phyloP scores from a whole-genome alignment of 2,329 filamentous ascomycete genomes.

The Fusarium multiceps region DNA sequence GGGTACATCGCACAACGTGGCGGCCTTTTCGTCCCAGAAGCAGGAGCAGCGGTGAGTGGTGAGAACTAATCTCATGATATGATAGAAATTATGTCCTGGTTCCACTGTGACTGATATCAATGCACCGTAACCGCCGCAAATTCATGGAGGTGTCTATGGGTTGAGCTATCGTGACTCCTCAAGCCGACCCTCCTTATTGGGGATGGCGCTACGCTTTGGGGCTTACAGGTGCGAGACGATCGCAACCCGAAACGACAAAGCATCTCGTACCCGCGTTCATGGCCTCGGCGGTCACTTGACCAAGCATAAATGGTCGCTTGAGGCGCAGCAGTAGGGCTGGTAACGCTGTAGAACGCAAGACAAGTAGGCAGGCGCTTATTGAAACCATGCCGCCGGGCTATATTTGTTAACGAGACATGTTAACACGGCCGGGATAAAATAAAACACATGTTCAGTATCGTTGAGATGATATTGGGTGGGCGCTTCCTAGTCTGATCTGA shows the following conservation, averaged over 20 bases:
- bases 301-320: background rate
- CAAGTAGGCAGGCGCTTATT: slow-evolving; percentile 16
- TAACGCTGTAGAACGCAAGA: background rate
- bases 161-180: background rate
- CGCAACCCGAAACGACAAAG: background rate
- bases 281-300: slow-evolving; percentile 4
- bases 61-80: background rate
- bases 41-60: slow-evolving; percentile 18
- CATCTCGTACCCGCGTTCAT: background rate
- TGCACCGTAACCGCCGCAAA: background rate
- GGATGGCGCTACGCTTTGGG: slow-evolving; percentile 14
- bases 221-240: slow-evolving; percentile 5
- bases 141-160: background rate
- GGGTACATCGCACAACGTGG: background rate
- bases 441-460: background rate
- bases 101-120: background rate
- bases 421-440: background rate
- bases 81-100: background rate
- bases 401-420: background rate
- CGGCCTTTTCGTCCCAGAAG: background rate
- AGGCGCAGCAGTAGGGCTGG: slow-evolving; percentile 24
- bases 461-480: background rate
- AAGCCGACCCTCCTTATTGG: slow-evolving; percentile 12
- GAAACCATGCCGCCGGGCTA: slow-evolving; percentile 18
- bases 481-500: background rate